Evolutionary conservation across 345 rosid genomes (phyloP), one percentile per base, ranked within the genome.

Genomic region (Euclidium syriacum): DNA sequence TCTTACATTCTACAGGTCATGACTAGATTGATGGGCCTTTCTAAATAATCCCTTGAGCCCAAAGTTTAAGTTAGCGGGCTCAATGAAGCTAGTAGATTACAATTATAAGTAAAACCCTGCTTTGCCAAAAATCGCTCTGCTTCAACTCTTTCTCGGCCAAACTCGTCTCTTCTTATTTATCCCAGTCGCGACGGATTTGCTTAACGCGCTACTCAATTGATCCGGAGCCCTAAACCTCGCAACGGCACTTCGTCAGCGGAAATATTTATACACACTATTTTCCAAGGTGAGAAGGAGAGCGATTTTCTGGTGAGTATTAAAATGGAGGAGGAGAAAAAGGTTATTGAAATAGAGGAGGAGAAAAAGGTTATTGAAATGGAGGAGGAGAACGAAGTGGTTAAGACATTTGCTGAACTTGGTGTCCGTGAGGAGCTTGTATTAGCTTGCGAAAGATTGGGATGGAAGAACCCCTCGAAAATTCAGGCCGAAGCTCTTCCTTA

Each of bases 401-500:
- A 81, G 74, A 71, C 82, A 4, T 92, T 92, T 52, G 79, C 80
- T 58, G 90, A 84, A 11, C 53, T 92, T 36, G 97, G 95, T 1
- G 25, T 92, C 36, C 80, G 88, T 16, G 90, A 89, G 5, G 82
- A 83, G 62, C 71, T 92, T 65, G 67, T 80, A 32, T 79, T 80
- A 65, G 95, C 96, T 30, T 89, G 97, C 70, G 92, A 87, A 0
- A 74, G 53, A 33, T 55, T 85, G 43, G 91, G 90, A 33, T 89
- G 98, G 97, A 77, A 68, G 49, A 75, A 56, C 32, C 95, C 96
- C 10, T 77, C 98, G 0, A 89, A 81, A 67, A 92, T 92, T 58
- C 98, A 92, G 58, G 77, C 83, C 1, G 94, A 89, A 68, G 85
- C 96, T 33, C 80, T 92, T 44, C 96, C 95, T 52, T 84, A 78